Conservation (phyloP, 192 early-diverging fungal species). For the Rhizophagus sp. region DNA sequence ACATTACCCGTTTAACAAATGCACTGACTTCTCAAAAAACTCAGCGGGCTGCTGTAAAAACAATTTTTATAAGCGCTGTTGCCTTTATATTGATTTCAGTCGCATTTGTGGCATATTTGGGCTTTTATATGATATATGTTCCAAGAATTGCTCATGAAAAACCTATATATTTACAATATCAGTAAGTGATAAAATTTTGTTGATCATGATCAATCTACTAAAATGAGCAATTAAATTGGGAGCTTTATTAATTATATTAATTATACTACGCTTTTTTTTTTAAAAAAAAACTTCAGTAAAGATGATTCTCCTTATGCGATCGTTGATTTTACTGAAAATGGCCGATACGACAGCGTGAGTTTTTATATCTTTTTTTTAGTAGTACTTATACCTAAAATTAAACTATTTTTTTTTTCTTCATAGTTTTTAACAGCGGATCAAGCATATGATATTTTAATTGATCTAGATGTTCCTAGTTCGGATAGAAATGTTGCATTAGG, state of each 20-base stretch:
- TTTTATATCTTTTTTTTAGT: background rate
- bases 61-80: slow-evolving; percentile 36
- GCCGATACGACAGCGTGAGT: slow-evolving; percentile 33
- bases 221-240: background rate
- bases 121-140: slow-evolving; percentile 48
- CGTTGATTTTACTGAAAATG: slow-evolving; percentile 42
- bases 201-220: background rate
- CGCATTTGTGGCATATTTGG: slow-evolving; percentile 40
- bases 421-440: slow-evolving; percentile 46
- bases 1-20: slow-evolving; percentile 36
- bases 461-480: slow-evolving; percentile 42
- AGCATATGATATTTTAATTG: slow-evolving; percentile 46
- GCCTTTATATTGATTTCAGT: slow-evolving; percentile 33
- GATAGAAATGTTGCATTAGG: slow-evolving; percentile 44
- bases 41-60: slow-evolving; percentile 44
- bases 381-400: background rate
- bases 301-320: slow-evolving; percentile 32
- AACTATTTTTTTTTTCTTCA: background rate
- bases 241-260: background rate
- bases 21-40: slow-evolving; percentile 42
- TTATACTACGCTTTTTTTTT: background rate
- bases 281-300: background rate
- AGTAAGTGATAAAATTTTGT: slow-evolving; percentile 9
- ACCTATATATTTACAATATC: slow-evolving; percentile 46
- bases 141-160: slow-evolving; percentile 46